Percentiles rank a stretch among this genome's conserved stretches.
These are phyloP conservation scores for Capsicum baccatum DNA, from an alignment of 257 asterid species.

Conservation along the genomic window DNA sequence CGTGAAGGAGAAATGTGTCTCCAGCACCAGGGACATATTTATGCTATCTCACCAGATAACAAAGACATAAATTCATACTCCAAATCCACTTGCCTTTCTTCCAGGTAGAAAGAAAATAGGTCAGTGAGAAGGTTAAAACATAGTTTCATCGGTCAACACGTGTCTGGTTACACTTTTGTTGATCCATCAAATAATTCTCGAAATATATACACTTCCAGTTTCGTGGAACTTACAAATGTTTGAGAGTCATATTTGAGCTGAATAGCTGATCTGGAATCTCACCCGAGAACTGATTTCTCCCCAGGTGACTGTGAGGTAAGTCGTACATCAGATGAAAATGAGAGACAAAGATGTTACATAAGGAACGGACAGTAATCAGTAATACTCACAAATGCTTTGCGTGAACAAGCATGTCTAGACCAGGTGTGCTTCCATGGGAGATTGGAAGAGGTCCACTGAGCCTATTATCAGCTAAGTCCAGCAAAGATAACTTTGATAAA, in stretches of 20 bases:
- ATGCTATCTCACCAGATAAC: neutral
- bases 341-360: neutral
- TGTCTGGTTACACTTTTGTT: neutral
- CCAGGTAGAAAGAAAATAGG: neutral
- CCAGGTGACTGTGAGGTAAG: constrained; percentile 71
- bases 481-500: constrained; percentile 66
- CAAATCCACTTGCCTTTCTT: neutral
- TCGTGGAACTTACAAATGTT: constrained; percentile 71
- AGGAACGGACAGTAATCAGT: neutral
- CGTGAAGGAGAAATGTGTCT: neutral
- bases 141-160: neutral
- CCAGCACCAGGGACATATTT: neutral
- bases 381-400: constrained; percentile 77
- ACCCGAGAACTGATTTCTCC: constrained; percentile 72
- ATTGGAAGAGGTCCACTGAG: constrained; percentile 79
- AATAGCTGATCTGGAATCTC: constrained; percentile 75
- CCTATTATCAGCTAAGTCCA: constrained; percentile 85
- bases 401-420: constrained; percentile 80
- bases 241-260: constrained; percentile 60
- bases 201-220: neutral
- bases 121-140: neutral
- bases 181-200: neutral
- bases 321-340: constrained; percentile 27
- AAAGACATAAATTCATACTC: neutral
- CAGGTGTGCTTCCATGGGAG: constrained; percentile 67